These are phyloP conservation scores for Apiospora phragmitis DNA, from an alignment of 2,329 filamentous ascomycete species.

Conservation along the genomic window DNA sequence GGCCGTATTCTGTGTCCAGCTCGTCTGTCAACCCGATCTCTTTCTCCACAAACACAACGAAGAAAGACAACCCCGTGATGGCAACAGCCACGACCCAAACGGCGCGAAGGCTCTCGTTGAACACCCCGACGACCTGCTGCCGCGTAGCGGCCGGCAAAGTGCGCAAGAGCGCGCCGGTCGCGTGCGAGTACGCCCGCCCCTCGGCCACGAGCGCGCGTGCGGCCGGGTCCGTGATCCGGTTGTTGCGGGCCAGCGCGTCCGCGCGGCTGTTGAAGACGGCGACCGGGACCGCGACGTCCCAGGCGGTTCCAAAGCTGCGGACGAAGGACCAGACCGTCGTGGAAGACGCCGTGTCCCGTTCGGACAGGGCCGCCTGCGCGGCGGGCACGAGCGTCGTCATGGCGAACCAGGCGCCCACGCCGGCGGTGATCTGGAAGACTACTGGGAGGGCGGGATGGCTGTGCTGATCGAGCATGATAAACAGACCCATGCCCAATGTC, in stretches of 20 bases:
- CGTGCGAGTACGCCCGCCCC: constrained; percentile 23
- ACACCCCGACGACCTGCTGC: constrained; percentile 34
- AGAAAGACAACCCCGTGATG: constrained; percentile 32
- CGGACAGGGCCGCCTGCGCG: constrained; percentile 34
- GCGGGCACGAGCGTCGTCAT: constrained; percentile 40
- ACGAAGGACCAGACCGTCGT: constrained; percentile 39
- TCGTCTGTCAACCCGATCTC: constrained; percentile 37
- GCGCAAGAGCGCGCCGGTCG: constrained; percentile 19
- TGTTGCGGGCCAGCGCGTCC: background rate
- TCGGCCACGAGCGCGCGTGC: constrained; percentile 15
- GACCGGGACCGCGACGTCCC: constrained; percentile 41
- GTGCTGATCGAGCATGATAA: constrained; percentile 34
- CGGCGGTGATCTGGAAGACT: constrained; percentile 36
- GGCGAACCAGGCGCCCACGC: constrained; percentile 39
- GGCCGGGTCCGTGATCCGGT: constrained; percentile 9
- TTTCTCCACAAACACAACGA: constrained; percentile 34
- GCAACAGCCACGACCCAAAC: constrained; percentile 39
- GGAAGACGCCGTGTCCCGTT: constrained; percentile 31
- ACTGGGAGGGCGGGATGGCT: constrained; percentile 37
- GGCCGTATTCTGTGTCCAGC: constrained; percentile 40
- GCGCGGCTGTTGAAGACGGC: constrained; percentile 34
- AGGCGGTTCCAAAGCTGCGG: constrained; percentile 39
- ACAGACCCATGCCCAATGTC: constrained; percentile 36
- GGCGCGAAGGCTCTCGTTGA: constrained; percentile 32
- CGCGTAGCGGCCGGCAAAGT: constrained; percentile 17